phyloP scores from a whole-genome alignment of 345 rosid species.

The Turritis glabra region DNA sequence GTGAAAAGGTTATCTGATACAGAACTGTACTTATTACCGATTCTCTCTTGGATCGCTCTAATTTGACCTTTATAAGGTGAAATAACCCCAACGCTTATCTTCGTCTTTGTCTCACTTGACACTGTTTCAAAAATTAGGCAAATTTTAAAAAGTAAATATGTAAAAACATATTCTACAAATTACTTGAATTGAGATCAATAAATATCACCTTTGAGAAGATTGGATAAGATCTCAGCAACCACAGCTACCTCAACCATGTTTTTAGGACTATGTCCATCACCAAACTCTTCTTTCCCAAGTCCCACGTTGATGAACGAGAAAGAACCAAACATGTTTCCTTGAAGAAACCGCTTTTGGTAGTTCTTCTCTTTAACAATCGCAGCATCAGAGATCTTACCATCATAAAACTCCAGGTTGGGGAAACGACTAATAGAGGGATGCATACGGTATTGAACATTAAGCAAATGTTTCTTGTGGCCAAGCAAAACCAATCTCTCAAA shows the following conservation, averaged over 20 bases:
- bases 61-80: slow-evolving; percentile 52
- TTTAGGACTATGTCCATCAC: slow-evolving; percentile 34
- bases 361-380: slow-evolving; percentile 34
- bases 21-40: slow-evolving; percentile 11
- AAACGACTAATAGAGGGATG: slow-evolving; percentile 67
- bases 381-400: slow-evolving; percentile 46
- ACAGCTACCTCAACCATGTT: slow-evolving; percentile 50
- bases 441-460: slow-evolving; percentile 67
- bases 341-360: slow-evolving; percentile 37
- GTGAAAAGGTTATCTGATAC: slow-evolving; percentile 23
- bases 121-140: neutral
- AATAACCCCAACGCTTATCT: slow-evolving; percentile 45
- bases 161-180: slow-evolving; percentile 26
- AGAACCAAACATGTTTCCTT: slow-evolving; percentile 43
- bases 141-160: neutral
- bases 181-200: no score
- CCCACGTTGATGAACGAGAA: slow-evolving; percentile 48
- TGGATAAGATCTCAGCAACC: slow-evolving; percentile 26
- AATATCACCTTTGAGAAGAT: slow-evolving; percentile 39
- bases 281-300: slow-evolving; percentile 35
- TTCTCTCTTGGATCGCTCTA: slow-evolving; percentile 42
- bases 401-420: slow-evolving; percentile 53
- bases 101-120: slow-evolving; percentile 18
- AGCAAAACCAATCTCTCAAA: slow-evolving; percentile 58
- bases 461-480: slow-evolving; percentile 51